A percentile compares a stretch with the other conserved stretches of the same genome.
Conservation (phyloP, 208 protist species). For the Angomonas desouzai region DNA sequence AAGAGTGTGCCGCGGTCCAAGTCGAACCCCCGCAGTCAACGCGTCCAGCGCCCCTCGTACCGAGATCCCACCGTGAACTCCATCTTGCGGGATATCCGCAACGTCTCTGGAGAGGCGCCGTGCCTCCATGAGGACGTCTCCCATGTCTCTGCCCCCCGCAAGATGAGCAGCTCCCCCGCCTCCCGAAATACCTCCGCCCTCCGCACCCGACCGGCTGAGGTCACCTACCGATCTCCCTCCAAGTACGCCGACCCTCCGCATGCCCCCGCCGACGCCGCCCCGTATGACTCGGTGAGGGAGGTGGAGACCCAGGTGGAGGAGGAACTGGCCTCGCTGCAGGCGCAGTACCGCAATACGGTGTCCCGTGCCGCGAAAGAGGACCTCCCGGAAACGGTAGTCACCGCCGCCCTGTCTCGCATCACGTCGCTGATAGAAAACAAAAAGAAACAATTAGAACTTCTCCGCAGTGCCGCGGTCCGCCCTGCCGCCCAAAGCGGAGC, state of each 20-base stretch:
- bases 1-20: neutral
- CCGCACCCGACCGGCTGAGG: conserved; percentile 2
- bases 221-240: neutral
- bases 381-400: conserved; percentile 51
- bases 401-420: conserved; percentile 45
- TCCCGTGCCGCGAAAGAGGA: conserved; percentile 40
- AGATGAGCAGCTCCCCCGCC: neutral
- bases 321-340: conserved; percentile 65
- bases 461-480: neutral
- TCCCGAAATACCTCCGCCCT: conserved; percentile 8
- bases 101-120: conserved; percentile 27
- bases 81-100: conserved; percentile 73
- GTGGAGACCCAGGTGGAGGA: conserved; percentile 62
- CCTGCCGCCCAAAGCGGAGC: neutral
- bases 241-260: no score
- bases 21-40: neutral
- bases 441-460: conserved; percentile 69
- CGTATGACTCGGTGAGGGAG: conserved; percentile 35
- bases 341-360: conserved; percentile 70
- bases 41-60: conserved; percentile 32
- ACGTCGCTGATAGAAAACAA: conserved; percentile 70
- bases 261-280: no score
- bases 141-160: neutral
- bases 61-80: conserved; percentile 83
- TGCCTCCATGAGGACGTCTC: conserved; percentile 5